Percentiles rank a stretch among this genome's conserved stretches.
These are phyloP conservation scores for Magnolia kwangsiensis DNA, from an alignment of 164 flowering plant species.

Conservation along the genomic window DNA sequence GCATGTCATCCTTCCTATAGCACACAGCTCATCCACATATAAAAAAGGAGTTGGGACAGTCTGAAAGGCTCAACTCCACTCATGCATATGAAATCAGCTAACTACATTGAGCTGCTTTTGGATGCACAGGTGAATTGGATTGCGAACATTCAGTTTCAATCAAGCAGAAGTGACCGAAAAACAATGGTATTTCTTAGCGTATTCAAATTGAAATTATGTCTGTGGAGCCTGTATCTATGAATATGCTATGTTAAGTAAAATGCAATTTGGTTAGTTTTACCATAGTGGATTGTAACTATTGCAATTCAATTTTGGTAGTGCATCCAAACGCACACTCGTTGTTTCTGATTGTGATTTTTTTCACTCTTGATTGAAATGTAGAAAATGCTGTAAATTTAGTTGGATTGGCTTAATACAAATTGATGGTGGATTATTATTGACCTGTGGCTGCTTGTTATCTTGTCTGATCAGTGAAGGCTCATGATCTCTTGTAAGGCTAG, in stretches of 20 bases:
- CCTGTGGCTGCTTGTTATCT: background rate
- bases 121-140: background rate
- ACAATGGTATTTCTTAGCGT: background rate
- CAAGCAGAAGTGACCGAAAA: background rate
- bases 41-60: background rate
- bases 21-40: background rate
- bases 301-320: background rate
- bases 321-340: background rate
- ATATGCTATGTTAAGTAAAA: background rate
- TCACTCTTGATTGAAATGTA: background rate
- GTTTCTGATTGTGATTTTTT: background rate
- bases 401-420: background rate
- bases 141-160: background rate
- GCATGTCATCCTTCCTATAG: slow-evolving; percentile 37
- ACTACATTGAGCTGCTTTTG: background rate
- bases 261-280: background rate
- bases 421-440: background rate
- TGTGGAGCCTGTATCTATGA: background rate
- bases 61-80: background rate
- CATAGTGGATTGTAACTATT: background rate
- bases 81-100: background rate
- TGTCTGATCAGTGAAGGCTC: background rate
- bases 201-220: background rate
- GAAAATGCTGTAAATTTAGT: background rate
- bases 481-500: too few species aligned